Conservation (phyloP, 805 yeast species). For the Barnettozyma sp. region DNA sequence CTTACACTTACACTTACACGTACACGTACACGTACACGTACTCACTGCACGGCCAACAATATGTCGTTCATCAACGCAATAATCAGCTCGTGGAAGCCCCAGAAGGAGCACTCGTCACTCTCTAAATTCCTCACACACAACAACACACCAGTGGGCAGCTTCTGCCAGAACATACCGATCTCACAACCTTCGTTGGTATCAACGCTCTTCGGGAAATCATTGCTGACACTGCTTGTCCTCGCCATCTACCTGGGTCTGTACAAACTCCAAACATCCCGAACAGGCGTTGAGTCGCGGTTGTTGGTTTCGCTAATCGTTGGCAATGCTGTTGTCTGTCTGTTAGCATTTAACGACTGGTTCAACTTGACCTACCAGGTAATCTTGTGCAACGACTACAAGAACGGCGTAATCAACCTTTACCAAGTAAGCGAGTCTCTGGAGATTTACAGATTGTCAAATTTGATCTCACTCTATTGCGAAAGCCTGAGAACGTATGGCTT, state of each 20-base stretch:
- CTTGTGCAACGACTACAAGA: conserved; percentile 25
- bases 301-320: conserved; percentile 20
- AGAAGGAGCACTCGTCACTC: conserved; percentile 7
- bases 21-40: too few species aligned
- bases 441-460: conserved; percentile 13
- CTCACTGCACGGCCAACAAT: not conserved
- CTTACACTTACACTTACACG: too few species aligned
- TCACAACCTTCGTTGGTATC: conserved; percentile 22
- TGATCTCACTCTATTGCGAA: conserved; percentile 2
- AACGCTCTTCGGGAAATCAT: conserved; percentile 22
- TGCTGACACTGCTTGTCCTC: conserved; percentile 13
- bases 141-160: conserved; percentile 23
- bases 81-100: conserved; percentile 9
- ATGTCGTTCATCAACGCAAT: conserved; percentile 9
- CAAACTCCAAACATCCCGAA: conserved; percentile 1
- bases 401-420: conserved; percentile 21
- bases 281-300: conserved; percentile 22
- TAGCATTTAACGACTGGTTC: conserved; percentile 23
- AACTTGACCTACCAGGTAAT: conserved; percentile 19
- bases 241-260: conserved; percentile 13
- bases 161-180: conserved; percentile 20
- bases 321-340: conserved; percentile 10
- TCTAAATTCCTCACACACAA: conserved; percentile 19
- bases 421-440: conserved; percentile 22
- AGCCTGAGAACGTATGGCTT: conserved; percentile 7